Percentiles rank a stretch among this genome's conserved stretches.
phyloP scores from a whole-genome alignment of 805 yeast species.

The Candida hispaniensis region DNA sequence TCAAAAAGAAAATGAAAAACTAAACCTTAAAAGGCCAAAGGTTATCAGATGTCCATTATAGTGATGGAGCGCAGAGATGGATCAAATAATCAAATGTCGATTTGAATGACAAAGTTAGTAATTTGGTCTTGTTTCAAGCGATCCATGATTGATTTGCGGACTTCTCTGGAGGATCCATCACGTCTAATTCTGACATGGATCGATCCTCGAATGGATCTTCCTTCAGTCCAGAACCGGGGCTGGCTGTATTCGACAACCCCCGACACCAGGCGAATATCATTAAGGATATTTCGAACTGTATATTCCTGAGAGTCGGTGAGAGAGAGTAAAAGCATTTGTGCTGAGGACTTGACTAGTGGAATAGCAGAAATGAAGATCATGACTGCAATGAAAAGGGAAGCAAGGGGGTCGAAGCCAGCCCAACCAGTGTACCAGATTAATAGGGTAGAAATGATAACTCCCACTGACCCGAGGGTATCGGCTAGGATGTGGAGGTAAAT shows the following conservation, averaged over 20 bases:
- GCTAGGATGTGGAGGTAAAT: constrained; percentile 89
- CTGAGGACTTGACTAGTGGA: constrained; percentile 75
- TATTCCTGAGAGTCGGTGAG: constrained; percentile 51
- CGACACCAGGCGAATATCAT: constrained; percentile 55
- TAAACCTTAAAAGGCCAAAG: too few relatives aligned
- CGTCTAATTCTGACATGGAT: constrained; percentile 63
- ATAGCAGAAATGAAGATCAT: constrained; percentile 72
- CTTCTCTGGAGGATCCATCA: constrained; percentile 53
- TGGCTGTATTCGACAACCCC: constrained; percentile 81
- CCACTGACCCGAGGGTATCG: constrained; percentile 93
- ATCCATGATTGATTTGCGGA: constrained; percentile 50
- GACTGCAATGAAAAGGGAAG: constrained; percentile 76
- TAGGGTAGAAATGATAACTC: constrained; percentile 85
- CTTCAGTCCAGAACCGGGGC: constrained; percentile 84
- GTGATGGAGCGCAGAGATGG: too few relatives aligned
- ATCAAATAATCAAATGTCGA: constrained; percentile 35
- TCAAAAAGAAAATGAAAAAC: too few relatives aligned
- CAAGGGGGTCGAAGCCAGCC: constrained; percentile 84
- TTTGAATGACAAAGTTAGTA: constrained; percentile 50
- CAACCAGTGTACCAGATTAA: constrained; percentile 60
- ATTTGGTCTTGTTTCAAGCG: constrained; percentile 42
- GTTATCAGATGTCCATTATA: too few relatives aligned
- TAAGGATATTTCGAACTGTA: constrained; percentile 49
- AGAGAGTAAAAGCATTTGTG: constrained; percentile 57
- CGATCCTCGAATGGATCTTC: constrained; percentile 51